Conservation (phyloP, 2,329 filamentous ascomycete species). For the Neocatenulostroma microsporum region DNA sequence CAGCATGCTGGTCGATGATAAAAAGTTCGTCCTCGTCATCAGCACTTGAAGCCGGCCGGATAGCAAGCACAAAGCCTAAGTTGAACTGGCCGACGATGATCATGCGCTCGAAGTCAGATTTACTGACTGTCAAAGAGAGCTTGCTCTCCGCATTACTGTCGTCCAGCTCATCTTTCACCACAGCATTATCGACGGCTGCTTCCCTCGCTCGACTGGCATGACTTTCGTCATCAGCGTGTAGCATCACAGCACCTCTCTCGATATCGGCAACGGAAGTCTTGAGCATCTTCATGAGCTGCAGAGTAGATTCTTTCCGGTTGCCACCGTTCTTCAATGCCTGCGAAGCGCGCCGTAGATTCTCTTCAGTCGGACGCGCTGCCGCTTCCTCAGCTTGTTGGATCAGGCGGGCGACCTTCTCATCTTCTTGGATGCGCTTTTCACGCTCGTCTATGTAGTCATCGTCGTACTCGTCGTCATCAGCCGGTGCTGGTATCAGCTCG, state of each 20-base stretch:
- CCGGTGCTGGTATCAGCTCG: conserved; percentile 15
- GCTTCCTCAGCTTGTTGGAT: conserved; percentile 41
- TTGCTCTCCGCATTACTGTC: conserved; percentile 57
- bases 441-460: conserved; percentile 48
- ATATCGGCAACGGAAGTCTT: conserved; percentile 28
- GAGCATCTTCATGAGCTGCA: conserved; percentile 42
- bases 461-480: conserved; percentile 20
- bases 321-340: conserved; percentile 49
- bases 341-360: conserved; percentile 38
- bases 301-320: conserved; percentile 52
- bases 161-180: conserved; percentile 37
- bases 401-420: conserved; percentile 38
- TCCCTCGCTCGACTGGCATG: no score
- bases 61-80: conserved; percentile 84
- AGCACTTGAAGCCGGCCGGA: conserved; percentile 46
- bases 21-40: conserved; percentile 64
- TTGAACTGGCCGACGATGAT: conserved; percentile 91
- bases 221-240: no score
- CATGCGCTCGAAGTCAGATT: conserved; percentile 82
- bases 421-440: conserved; percentile 46
- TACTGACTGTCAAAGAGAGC: conserved; percentile 79
- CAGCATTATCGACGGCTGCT: conserved; percentile 25
- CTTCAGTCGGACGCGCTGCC: conserved; percentile 35
- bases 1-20: conserved; percentile 97
- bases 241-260: conserved; percentile 9